Evolutionary conservation across 75 land plant species (phyloP).

Genomic region (Picea glauca): DNA sequence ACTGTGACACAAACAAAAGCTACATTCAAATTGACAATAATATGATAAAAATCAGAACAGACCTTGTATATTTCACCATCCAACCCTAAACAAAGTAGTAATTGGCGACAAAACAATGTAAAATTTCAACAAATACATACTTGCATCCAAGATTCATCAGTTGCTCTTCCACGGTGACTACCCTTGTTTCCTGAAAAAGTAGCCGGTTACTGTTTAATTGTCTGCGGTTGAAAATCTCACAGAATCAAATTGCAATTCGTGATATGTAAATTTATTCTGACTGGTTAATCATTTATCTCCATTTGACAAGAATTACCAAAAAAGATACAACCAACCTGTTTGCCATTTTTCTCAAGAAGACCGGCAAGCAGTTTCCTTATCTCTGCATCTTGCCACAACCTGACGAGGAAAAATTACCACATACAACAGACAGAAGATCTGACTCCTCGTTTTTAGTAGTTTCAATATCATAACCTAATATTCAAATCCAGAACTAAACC

Average conservation of each 20-base stretch:
- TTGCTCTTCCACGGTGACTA: conserved; percentile 80
- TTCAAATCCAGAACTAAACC: neutral
- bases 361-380: conserved; percentile 53
- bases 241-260: neutral
- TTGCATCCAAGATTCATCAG: conserved; percentile 79
- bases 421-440: neutral
- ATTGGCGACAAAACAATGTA: neutral
- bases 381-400: conserved; percentile 99
- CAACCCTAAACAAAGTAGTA: neutral
- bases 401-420: conserved; percentile 10
- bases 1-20: too few relatives aligned
- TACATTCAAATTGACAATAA: too few relatives aligned
- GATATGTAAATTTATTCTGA: neutral
- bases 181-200: conserved; percentile 49
- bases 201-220: neutral
- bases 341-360: conserved; percentile 42
- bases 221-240: neutral
- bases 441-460: neutral
- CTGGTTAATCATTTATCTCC: neutral
- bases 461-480: neutral
- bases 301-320: neutral
- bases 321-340: conserved; percentile 36
- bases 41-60: neutral
- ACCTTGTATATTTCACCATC: neutral
- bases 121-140: conserved; percentile 35